Evolutionary conservation across 805 yeast genomes (phyloP).

Genomic region (Candida ascalaphidarum): DNA sequence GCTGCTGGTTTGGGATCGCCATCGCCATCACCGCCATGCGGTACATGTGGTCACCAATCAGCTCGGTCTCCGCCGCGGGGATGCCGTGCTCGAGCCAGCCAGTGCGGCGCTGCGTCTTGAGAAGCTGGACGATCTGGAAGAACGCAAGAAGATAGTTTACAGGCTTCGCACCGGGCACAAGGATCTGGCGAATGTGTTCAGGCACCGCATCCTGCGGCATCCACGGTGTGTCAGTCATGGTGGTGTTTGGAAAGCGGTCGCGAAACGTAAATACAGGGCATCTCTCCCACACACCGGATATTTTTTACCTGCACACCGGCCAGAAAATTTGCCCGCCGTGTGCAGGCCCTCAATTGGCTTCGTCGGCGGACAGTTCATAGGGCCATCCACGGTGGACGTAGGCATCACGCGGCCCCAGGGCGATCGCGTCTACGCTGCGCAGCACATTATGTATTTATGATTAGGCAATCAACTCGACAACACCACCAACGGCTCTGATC

Average conservation of each 20-base stretch:
- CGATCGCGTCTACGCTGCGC: neutral
- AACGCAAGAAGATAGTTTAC: constrained; percentile 48
- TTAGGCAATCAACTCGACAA: constrained; percentile 98
- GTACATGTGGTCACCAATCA: constrained; percentile 93
- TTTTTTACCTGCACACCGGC: too few relatives aligned
- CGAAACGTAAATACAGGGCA: too few relatives aligned
- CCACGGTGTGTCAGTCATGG: constrained; percentile 30
- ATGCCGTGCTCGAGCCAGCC: constrained; percentile 80
- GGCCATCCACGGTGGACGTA: too few relatives aligned
- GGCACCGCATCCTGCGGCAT: constrained; percentile 49
- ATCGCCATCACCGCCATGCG: constrained; percentile 81
- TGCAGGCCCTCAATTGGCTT: too few relatives aligned
- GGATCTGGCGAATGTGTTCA: constrained; percentile 26
- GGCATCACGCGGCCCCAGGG: too few relatives aligned
- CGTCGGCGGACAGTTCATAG: too few relatives aligned
- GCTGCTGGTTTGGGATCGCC: constrained; percentile 47
- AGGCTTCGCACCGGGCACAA: constrained; percentile 15
- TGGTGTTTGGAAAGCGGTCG: too few relatives aligned
- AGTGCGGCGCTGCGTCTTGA: constrained; percentile 79
- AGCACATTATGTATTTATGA: constrained; percentile 1
- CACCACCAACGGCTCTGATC: constrained; percentile 99
- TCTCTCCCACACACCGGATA: too few relatives aligned
- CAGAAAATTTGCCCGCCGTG: too few relatives aligned
- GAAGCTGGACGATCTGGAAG: constrained; percentile 56
- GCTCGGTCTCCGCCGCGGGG: constrained; percentile 47